Evolutionary conservation across 2,329 filamentous ascomycete species (phyloP), one percentile per base, ranked within the genome.

Genomic region (Hymenotorrendiella dingleyae): DNA sequence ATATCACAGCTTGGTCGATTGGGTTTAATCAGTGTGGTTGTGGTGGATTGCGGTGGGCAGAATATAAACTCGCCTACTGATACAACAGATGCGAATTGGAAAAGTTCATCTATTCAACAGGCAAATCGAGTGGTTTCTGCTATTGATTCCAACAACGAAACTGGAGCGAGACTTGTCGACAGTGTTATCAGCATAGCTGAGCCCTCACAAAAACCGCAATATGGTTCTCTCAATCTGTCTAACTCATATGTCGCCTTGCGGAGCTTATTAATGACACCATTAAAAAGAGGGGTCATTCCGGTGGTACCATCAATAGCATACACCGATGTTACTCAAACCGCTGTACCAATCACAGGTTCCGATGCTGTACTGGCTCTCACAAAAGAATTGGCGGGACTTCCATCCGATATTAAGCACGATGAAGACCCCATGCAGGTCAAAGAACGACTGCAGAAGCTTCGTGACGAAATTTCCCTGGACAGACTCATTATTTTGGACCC

Each of bases 401-500:
- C 79, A 38, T 55, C 61, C 24, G 20, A 48, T 2, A 48, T 52
- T 14, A 12, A 41, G 9, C 54, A 46, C 9, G 65, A 70, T 6
- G 69, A 72, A 40, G 67, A 73, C 43, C 64, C 67, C 4, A 52
- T 56, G 32, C 53, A 60, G 32, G 64, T 61, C 10, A 65, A 59
- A 24, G 60, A 66, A 47, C 65, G 64, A 39, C 61, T 67, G 36
- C 54, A 55, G 41, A 59, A 59, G 36, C 60, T 71, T 2, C 67
- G 67, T 42, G 72, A 73, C 22, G 64, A 78, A 46, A 75, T 82
- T 1, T 75, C 76, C 0, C 67, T 98, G 5, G 91, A 97, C 59
- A 78, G 91, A 26, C 72, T 98, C 30, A 94, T 98, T 48, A 70
- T 98, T 21, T 72, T 98, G 6, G 93, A 98, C 62, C 82, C 86